These are phyloP conservation scores for Carex cristatella DNA, from an alignment of 176 grass and related monocot species.

Conservation along the genomic window DNA sequence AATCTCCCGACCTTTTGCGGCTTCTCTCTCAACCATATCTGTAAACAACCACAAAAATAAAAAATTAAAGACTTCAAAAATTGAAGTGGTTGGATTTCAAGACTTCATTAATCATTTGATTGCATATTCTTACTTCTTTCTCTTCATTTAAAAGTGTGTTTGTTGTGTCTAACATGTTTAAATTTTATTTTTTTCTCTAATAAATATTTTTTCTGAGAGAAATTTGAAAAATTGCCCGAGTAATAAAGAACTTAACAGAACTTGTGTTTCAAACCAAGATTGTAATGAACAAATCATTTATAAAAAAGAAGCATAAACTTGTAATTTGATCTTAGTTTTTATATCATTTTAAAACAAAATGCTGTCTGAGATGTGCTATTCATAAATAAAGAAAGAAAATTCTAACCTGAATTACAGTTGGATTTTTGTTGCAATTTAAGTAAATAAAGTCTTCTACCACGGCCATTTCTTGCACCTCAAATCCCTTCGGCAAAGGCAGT, in stretches of 20 bases:
- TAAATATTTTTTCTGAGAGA: too few relatives aligned
- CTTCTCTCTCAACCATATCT: conserved; percentile 97
- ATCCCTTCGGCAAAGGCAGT: conserved; percentile 47
- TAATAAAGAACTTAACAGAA: neutral
- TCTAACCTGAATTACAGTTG: conserved; percentile 69
- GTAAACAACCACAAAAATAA: conserved; percentile 24
- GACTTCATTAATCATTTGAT: too few relatives aligned
- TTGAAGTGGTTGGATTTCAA: too few relatives aligned
- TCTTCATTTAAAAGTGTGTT: too few relatives aligned
- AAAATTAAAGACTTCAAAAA: neutral
- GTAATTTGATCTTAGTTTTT: neutral
- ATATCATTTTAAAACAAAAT: neutral
- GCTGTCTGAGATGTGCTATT: neutral
- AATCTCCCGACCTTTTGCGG: conserved; percentile 83
- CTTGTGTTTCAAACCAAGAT: neutral
- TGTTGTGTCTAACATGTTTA: too few relatives aligned
- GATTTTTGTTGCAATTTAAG: conserved; percentile 66
- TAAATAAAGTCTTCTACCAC: conserved; percentile 96
- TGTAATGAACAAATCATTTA: neutral
- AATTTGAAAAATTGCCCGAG: too few relatives aligned
- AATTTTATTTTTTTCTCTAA: too few relatives aligned
- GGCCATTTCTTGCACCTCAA: conserved; percentile 56
- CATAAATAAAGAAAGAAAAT: neutral
- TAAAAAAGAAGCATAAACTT: neutral
- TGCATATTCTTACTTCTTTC: too few relatives aligned